These are phyloP conservation scores for Pyrenochaeta sp. DNA, from an alignment of 2,329 filamentous ascomycete genomes.

Conservation along the genomic window DNA sequence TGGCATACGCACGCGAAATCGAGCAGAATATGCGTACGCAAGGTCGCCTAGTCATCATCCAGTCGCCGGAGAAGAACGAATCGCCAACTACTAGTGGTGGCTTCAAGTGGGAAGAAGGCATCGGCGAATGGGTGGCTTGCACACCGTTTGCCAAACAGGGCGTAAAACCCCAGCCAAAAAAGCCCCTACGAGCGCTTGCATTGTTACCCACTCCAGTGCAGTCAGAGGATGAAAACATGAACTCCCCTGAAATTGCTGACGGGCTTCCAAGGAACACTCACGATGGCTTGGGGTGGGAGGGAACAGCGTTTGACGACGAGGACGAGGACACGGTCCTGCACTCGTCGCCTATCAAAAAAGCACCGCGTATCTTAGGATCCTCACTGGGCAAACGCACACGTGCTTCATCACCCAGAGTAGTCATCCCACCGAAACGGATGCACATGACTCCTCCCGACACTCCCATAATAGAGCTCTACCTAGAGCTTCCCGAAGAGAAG, in stretches of 20 bases:
- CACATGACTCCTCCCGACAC: slow-evolving; percentile 26
- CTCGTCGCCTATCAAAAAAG: slow-evolving; percentile 37
- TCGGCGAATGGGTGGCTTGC: slow-evolving; percentile 56
- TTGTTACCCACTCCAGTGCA: slow-evolving; percentile 39
- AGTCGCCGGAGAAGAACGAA: slow-evolving; percentile 39
- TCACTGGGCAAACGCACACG: slow-evolving; percentile 37
- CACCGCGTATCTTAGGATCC: slow-evolving; percentile 10
- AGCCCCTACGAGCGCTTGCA: slow-evolving; percentile 29
- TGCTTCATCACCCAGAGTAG: slow-evolving; percentile 33
- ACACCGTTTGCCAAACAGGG: slow-evolving; percentile 48
- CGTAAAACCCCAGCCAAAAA: slow-evolving; percentile 18
- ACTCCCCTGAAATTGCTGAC: slow-evolving; percentile 24
- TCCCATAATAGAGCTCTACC: slow-evolving; percentile 23
- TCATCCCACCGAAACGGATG: slow-evolving; percentile 35
- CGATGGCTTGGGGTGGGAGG: slow-evolving; percentile 19
- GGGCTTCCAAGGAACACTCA: slow-evolving; percentile 2
- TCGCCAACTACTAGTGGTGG: slow-evolving; percentile 38
- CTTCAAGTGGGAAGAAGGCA: slow-evolving; percentile 56
- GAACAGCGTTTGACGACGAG: slow-evolving; percentile 16
- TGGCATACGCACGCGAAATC: slow-evolving; percentile 39
- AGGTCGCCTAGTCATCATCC: slow-evolving; percentile 35
- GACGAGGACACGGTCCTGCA: slow-evolving; percentile 29
- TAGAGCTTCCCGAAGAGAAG: slow-evolving; percentile 23
- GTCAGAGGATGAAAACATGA: slow-evolving; percentile 28
- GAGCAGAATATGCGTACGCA: slow-evolving; percentile 43